Base-by-base conservation (phyloP, 2,329 filamentous ascomycete species). In the Trichoderma aggressivum region DNA sequence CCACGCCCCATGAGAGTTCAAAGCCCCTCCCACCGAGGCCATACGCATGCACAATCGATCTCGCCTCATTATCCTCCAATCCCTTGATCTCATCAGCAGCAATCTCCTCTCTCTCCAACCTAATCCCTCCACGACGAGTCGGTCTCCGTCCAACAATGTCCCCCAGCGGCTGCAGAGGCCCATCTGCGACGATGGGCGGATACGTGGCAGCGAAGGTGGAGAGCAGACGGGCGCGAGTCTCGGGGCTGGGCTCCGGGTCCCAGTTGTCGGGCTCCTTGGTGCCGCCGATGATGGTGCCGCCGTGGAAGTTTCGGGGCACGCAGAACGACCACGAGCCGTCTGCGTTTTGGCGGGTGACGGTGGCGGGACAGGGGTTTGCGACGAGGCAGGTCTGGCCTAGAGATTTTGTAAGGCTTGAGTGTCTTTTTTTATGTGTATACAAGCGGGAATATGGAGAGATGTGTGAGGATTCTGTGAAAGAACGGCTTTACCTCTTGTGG, bases 221-320 rank as follows among this genome's bases (percentile, higher is more conserved):
- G 0, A 79, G 39, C 1, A 79, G 26, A 1, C 73, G 77, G 47
- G 81, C 78, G 21, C 89, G 81, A 0, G 85, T 84, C 66, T 85
- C 83, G 1, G 74, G 71, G 0, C 83, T 86, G 1, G 88, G 85
- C 21, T 82, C 79, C 0, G 83, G 77, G 60, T 86, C 82, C 86
- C 86, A 89, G 76, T 90, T 82, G 70, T 86, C 80, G 1, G 84
- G 83, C 75, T 91, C 86, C 77, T 90, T 91, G 11, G 89, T 92
- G 0, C 90, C 90, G 6, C 90, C 90, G 24, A 92, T 86, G 50
- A 92, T 82, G 0, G 89, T 91, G 3, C 90, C 90, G 3, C 89
- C 89, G 39, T 87, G 82, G 30, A 89, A 86, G 10, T 85, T 86
- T 3, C 90, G 84, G 1, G 90, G 89, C 7, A 92, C 87, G 59